Evolutionary conservation across 2,329 filamentous ascomycete species (phyloP).

Genomic region (Penicillium olsonii): DNA sequence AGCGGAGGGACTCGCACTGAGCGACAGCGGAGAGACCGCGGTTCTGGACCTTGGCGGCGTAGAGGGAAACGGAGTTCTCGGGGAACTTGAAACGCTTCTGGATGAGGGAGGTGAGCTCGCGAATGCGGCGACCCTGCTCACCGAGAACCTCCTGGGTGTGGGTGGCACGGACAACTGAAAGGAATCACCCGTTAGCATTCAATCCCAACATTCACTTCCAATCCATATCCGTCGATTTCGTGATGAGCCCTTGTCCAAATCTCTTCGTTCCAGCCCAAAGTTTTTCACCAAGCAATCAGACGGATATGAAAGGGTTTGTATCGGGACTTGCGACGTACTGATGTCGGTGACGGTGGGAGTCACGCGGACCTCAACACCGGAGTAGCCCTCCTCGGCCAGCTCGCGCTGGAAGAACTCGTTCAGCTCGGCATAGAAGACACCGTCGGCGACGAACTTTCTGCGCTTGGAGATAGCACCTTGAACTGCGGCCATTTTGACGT

Average conservation of each 20-base stretch:
- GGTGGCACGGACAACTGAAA: conserved; percentile 88
- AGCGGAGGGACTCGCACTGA: conserved; percentile 99
- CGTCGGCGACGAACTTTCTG: conserved; percentile 85
- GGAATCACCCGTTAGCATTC: conserved; percentile 36
- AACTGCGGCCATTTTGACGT: conserved; percentile 52
- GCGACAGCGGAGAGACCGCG: conserved; percentile 99
- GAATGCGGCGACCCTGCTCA: conserved; percentile 99
- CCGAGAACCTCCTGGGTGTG: conserved; percentile 99
- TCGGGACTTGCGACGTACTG: conserved; percentile 55
- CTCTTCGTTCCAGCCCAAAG: conserved; percentile 13
- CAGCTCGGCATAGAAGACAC: conserved; percentile 99
- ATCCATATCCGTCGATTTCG: conserved; percentile 8
- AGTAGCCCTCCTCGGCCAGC: conserved; percentile 99
- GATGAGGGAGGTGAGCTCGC: conserved; percentile 99
- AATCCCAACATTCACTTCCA: conserved; percentile 8
- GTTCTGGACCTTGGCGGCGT: conserved; percentile 99
- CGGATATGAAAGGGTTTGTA: conserved; percentile 11
- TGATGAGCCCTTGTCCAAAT: conserved; percentile 5
- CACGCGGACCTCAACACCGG: conserved; percentile 98
- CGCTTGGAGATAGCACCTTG: conserved; percentile 56
- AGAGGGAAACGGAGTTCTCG: conserved; percentile 99
- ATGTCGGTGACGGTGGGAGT: conserved; percentile 99
- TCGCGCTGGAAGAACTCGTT: conserved; percentile 99
- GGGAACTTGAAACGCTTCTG: conserved; percentile 99
- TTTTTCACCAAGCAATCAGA: conserved; percentile 19